Evolutionary conservation across 768 basidiomycete genomes (phyloP).

Genomic region (Boletus speciosus): DNA sequence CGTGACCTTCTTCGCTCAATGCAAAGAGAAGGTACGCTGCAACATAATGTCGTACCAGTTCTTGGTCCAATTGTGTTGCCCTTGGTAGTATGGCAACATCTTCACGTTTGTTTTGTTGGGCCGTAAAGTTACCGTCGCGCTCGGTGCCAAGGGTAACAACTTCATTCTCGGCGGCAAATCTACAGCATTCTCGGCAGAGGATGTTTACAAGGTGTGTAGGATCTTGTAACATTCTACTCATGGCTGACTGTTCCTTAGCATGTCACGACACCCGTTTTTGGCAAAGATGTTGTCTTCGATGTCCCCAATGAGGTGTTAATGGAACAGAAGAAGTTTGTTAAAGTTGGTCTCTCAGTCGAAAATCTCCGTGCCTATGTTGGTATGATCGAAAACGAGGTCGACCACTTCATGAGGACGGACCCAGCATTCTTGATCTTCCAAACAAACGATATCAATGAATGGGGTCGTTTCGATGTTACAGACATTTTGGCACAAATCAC

Average conservation of each 20-base stretch:
- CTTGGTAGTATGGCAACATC: slow-evolving; percentile 83
- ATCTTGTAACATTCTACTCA: background rate
- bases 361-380: slow-evolving; percentile 83
- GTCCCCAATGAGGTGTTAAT: slow-evolving; percentile 94
- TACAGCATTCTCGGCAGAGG: slow-evolving; percentile 89
- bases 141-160: slow-evolving; percentile 91
- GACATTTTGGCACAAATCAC: slow-evolving; percentile 82
- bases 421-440: slow-evolving; percentile 59
- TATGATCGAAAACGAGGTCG: slow-evolving; percentile 75
- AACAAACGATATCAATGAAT: slow-evolving; percentile 63
- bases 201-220: slow-evolving; percentile 80
- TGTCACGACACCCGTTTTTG: slow-evolving; percentile 92
- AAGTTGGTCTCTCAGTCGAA: slow-evolving; percentile 89
- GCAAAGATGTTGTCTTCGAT: slow-evolving; percentile 97
- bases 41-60: background rate
- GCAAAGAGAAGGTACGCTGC: slow-evolving; percentile 69
- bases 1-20: slow-evolving; percentile 77
- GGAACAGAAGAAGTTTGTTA: slow-evolving; percentile 99
- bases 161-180: slow-evolving; percentile 93
- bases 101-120: slow-evolving; percentile 94
- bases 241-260: slow-evolving; percentile 46
- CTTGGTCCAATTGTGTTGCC: background rate
- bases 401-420: slow-evolving; percentile 68
- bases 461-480: slow-evolving; percentile 74
- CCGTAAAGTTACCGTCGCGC: slow-evolving; percentile 83